Evolutionary conservation across 2,329 filamentous ascomycete genomes (phyloP).

Genomic region (Pochonia chlamydosporia): DNA sequence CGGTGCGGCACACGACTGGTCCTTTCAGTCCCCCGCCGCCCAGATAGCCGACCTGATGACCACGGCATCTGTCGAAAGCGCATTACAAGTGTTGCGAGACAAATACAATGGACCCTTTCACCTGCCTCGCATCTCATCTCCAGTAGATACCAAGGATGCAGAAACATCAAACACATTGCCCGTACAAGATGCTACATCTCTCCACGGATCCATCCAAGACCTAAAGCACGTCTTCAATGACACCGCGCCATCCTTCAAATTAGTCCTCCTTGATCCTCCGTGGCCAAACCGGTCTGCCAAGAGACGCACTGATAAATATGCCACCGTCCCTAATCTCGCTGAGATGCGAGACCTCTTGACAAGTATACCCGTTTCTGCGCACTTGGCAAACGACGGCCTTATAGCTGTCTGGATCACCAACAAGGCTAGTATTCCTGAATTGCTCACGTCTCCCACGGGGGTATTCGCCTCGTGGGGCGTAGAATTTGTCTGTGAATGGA

Average conservation of each 20-base stretch:
- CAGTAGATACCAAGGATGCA: neutral
- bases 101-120: slow-evolving; percentile 39
- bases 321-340: slow-evolving; percentile 36
- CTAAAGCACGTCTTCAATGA: slow-evolving; percentile 34
- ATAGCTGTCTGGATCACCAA: slow-evolving; percentile 78
- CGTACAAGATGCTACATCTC: slow-evolving; percentile 36
- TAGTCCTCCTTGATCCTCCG: slow-evolving; percentile 70
- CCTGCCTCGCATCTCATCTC: slow-evolving; percentile 31
- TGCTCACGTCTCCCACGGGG: slow-evolving; percentile 46
- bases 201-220: slow-evolving; percentile 43
- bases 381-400: slow-evolving; percentile 48
- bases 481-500: slow-evolving; percentile 63
- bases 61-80: slow-evolving; percentile 36
- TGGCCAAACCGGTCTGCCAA: slow-evolving; percentile 75
- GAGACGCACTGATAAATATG: slow-evolving; percentile 47
- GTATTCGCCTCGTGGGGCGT: slow-evolving; percentile 65
- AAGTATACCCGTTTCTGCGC: slow-evolving; percentile 49
- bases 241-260: slow-evolving; percentile 50
- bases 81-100: slow-evolving; percentile 31
- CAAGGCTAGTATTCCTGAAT: slow-evolving; percentile 50
- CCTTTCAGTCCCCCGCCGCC: slow-evolving; percentile 33
- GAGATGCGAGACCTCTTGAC: slow-evolving; percentile 46
- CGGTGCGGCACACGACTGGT: slow-evolving; percentile 21
- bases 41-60: slow-evolving; percentile 51
- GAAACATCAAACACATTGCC: slow-evolving; percentile 6